Conservation (phyloP, 805 yeast species). For the Priceomyces haplophilus region DNA sequence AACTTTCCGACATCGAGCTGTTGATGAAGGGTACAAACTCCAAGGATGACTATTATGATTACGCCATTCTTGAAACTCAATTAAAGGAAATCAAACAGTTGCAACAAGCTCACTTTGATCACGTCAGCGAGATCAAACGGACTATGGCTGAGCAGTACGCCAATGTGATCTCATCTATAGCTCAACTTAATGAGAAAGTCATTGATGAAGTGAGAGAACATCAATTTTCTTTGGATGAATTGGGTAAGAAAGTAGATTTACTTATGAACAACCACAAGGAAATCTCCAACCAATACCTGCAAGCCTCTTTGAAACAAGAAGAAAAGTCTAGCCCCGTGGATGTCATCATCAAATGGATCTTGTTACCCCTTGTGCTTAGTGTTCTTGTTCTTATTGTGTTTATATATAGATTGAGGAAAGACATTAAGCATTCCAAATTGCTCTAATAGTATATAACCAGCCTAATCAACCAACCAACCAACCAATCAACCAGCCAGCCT, state of each 20-base stretch:
- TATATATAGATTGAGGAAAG: conserved; percentile 55
- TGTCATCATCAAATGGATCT: conserved; percentile 34
- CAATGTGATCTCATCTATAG: conserved; percentile 29
- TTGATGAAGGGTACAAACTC: not conserved
- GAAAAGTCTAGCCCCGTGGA: conserved; percentile 19
- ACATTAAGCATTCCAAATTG: conserved; percentile 60
- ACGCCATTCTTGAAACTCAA: conserved; percentile 11
- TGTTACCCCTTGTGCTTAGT: conserved; percentile 40
- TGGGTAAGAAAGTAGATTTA: conserved; percentile 38
- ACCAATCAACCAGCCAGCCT: too few species aligned
- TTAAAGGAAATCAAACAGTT: conserved; percentile 12
- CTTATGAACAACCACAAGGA: conserved; percentile 41
- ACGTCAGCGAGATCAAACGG: conserved; percentile 20
- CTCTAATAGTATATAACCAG: conserved; percentile 33
- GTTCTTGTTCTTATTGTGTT: conserved; percentile 42
- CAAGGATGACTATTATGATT: conserved; percentile 4
- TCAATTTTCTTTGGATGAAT: conserved; percentile 30
- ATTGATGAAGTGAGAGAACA: conserved; percentile 43
- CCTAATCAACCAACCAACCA: too few species aligned
- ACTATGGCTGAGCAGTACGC: conserved; percentile 28
- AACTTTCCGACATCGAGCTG: conserved; percentile 9
- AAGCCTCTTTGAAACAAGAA: conserved; percentile 8
- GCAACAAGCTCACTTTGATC: not conserved
- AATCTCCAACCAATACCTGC: conserved; percentile 26
- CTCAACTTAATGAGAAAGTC: conserved; percentile 32